Conservation (phyloP, 1,284 basidiomycete genomes). For the Anthracocystis setariae region DNA sequence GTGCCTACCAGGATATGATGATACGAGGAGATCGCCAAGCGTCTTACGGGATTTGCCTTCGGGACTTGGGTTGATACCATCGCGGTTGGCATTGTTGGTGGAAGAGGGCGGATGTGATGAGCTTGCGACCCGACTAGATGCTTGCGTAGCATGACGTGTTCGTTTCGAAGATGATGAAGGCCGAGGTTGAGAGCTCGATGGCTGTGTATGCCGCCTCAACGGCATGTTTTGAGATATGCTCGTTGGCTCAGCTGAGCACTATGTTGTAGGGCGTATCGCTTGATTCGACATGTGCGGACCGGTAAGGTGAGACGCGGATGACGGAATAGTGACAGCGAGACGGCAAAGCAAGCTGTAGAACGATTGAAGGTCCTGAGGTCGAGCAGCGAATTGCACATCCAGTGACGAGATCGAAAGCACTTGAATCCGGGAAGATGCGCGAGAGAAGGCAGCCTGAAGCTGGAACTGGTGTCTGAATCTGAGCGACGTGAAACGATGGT, state of each 20-base stretch:
- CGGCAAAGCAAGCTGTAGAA: no score
- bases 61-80: constrained; percentile 1
- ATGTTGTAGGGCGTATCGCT: constrained; percentile 1
- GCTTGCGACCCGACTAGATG: constrained; percentile 8
- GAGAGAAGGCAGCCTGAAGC: no score
- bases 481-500: background rate
- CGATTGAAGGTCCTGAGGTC: no score
- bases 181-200: background rate
- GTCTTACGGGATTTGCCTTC: constrained; percentile 1
- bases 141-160: constrained; percentile 4
- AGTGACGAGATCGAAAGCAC: no score
- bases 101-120: constrained; percentile 14
- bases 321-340: no score
- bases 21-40: constrained; percentile 13
- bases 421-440: no score
- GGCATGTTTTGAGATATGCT: constrained; percentile 19
- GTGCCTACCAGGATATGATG: background rate
- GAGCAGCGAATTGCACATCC: no score
- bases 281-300: constrained; percentile 17
- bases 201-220: constrained; percentile 14
- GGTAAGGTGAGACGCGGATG: background rate
- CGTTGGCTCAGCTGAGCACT: constrained; percentile 22
- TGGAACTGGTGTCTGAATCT: no score
- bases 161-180: background rate
- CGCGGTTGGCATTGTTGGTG: background rate